These are phyloP conservation scores for Prillingera fragicola DNA, from an alignment of 1,284 basidiomycete species.

Conservation along the genomic window DNA sequence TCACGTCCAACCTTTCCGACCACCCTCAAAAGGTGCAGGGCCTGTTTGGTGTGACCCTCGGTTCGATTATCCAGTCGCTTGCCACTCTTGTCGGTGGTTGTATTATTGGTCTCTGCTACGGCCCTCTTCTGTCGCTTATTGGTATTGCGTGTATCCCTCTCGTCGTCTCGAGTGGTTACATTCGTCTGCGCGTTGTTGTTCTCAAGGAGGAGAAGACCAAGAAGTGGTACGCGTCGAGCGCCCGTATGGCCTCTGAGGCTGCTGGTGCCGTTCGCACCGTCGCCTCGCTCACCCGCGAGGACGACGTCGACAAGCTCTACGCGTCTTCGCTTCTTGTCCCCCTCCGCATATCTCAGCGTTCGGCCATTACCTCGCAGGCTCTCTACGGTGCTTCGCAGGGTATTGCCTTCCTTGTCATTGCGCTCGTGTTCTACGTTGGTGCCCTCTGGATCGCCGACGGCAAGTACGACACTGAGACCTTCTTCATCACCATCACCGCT, in stretches of 20 bases:
- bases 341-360: slow-evolving; percentile 58
- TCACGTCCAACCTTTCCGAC: slow-evolving; percentile 76
- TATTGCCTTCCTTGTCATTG: slow-evolving; percentile 75
- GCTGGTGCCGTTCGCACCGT: slow-evolving; percentile 88
- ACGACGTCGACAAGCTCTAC: slow-evolving; percentile 68
- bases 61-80: slow-evolving; percentile 73
- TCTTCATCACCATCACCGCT: slow-evolving; percentile 77
- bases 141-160: slow-evolving; percentile 72
- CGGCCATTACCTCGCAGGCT: slow-evolving; percentile 65
- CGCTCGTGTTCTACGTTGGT: slow-evolving; percentile 58
- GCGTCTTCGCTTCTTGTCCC: slow-evolving; percentile 67
- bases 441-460: slow-evolving; percentile 53
- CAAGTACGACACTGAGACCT: slow-evolving; percentile 58
- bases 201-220: slow-evolving; percentile 86
- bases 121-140: slow-evolving; percentile 36
- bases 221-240: slow-evolving; percentile 71
- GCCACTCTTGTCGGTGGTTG: slow-evolving; percentile 71
- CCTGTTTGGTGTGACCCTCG: slow-evolving; percentile 81
- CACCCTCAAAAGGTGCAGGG: slow-evolving; percentile 89
- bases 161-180: slow-evolving; percentile 77
- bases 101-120: slow-evolving; percentile 70
- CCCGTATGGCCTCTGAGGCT: slow-evolving; percentile 82
- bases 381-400: slow-evolving; percentile 77
- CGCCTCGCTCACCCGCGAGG: slow-evolving; percentile 76
- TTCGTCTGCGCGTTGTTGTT: slow-evolving; percentile 63